Evolutionary conservation across 2,329 filamentous ascomycete species (phyloP), one percentile per base, ranked within the genome.

Genomic region (Fusarium pseudocircinatum): DNA sequence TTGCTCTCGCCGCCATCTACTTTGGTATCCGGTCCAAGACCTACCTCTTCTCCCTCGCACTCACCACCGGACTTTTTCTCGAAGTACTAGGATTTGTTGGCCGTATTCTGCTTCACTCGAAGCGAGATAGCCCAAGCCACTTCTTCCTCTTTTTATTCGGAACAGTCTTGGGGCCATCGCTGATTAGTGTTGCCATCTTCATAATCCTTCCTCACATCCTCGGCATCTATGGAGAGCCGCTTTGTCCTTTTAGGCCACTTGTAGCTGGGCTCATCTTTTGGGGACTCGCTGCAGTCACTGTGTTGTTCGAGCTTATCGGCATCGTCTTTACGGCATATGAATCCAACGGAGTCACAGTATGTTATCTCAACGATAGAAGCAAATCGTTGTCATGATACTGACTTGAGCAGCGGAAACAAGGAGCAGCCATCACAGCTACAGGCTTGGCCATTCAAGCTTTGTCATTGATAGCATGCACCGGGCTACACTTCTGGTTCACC

Each of bases 31-130:
- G 80, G 36, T 84, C 82, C 59, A 80, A 74, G 50, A 85, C 83
- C 34, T 79, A 80, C 1, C 60, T 83, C 9, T 87, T 87, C 77
- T 80, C 85, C 5, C 78, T 79, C 4, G 75, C 80, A 6, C 71
- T 88, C 59, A 77, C 82, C 6, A 78, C 79, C 0, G 86, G 85
- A 4, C 77, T 87, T 20, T 67, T 83, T 11, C 68, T 87, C 13
- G 85, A 87, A 66, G 77, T 85, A 13, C 42, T 87, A 47, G 85
- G 86, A 20, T 88, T 87, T 67, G 78, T 83, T 20, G 86, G 85
- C 8, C 83, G 84, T 42, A 62, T 88, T 12, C 75, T 87, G 36
- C 81, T 87, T 18, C 80, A 81, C 46, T 77, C 73, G 13, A 72
- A 80, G 34, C 75, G 76, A 14, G 78, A 79, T 43, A 82, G 77